Conservation (phyloP, 1,284 basidiomycete genomes). For the Pascua sp. region DNA sequence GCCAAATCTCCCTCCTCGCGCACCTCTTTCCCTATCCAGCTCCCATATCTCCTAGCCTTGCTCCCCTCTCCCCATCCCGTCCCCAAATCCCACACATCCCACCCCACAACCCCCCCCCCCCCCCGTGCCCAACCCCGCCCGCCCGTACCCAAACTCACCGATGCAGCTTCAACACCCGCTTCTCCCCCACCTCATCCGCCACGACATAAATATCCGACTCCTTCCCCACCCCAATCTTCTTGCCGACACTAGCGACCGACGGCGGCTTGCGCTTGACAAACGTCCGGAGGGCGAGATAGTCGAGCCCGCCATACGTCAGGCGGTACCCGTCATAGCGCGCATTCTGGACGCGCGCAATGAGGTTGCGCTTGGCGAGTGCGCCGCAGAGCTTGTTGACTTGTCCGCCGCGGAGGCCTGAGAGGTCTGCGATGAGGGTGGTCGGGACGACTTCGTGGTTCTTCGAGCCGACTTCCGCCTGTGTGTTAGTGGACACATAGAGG, state of each 20-base stretch:
- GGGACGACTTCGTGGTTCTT: constrained; percentile 98
- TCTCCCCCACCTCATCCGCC: constrained; percentile 72
- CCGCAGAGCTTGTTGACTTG: constrained; percentile 92
- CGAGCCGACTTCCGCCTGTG: constrained; percentile 90
- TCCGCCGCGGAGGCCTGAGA: constrained; percentile 84
- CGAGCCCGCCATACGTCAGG: constrained; percentile 95
- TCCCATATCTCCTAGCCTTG: too few species aligned
- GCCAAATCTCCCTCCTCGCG: too few species aligned
- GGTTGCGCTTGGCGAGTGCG: constrained; percentile 81
- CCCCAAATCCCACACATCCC: too few species aligned
- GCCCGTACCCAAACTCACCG: constrained; percentile 58
- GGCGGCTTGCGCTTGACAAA: constrained; percentile 83
- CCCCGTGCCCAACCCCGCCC: too few species aligned
- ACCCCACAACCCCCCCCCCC: too few species aligned
- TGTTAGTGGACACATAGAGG: not conserved
- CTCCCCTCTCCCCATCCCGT: too few species aligned
- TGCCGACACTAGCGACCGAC: constrained; percentile 73
- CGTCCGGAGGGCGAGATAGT: constrained; percentile 90
- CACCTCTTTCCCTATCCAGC: too few species aligned
- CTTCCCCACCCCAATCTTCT: constrained; percentile 97
- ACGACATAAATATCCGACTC: constrained; percentile 97
- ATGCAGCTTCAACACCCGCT: constrained; percentile 89
- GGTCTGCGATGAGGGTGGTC: constrained; percentile 78
- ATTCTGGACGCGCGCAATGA: constrained; percentile 87
- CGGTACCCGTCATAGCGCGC: constrained; percentile 95